Percentiles rank a stretch among this genome's conserved stretches.
phyloP scores from a whole-genome alignment of 768 basidiomycete genomes.

The Agaricus sinodeliciosus region DNA sequence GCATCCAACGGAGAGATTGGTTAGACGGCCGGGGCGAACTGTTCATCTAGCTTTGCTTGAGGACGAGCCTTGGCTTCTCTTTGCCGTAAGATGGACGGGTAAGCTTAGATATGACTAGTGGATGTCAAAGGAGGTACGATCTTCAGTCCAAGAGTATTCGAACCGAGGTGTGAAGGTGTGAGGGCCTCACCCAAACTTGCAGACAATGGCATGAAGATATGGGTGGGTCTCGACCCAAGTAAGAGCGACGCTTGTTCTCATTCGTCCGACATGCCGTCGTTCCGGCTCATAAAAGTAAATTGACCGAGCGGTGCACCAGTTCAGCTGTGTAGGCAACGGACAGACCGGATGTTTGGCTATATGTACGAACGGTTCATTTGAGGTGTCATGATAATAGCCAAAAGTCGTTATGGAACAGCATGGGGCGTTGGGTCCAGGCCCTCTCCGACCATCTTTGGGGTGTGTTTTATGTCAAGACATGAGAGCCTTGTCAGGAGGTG shows the following conservation, averaged over 20 bases:
- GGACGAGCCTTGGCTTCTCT: too few relatives aligned
- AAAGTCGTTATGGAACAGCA: not conserved
- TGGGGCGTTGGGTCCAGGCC: not conserved
- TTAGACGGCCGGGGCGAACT: too few relatives aligned
- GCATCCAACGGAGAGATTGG: too few relatives aligned
- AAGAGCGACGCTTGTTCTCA: not conserved
- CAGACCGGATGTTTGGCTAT: not conserved
- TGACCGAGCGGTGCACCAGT: slow-evolving; percentile 3
- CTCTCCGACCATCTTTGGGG: not conserved
- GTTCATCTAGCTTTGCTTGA: too few relatives aligned
- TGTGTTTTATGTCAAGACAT: not conserved
- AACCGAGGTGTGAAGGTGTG: not conserved
- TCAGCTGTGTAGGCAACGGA: slow-evolving; percentile 3
- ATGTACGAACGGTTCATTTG: slow-evolving; percentile 3
- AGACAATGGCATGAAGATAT: not conserved
- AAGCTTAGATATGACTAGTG: too few relatives aligned
- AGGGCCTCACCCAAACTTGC: not conserved
- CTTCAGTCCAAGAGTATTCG: not conserved
- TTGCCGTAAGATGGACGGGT: too few relatives aligned
- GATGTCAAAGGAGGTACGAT: not conserved
- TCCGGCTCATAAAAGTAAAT: not conserved
- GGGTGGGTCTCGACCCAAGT: not conserved
- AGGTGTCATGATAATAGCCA: not conserved
- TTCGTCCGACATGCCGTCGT: not conserved
- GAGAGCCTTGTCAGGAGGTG: not conserved